phyloP scores from a whole-genome alignment of 495 filamentous ascomycete genomes.

The Chlorociboria aeruginascens region DNA sequence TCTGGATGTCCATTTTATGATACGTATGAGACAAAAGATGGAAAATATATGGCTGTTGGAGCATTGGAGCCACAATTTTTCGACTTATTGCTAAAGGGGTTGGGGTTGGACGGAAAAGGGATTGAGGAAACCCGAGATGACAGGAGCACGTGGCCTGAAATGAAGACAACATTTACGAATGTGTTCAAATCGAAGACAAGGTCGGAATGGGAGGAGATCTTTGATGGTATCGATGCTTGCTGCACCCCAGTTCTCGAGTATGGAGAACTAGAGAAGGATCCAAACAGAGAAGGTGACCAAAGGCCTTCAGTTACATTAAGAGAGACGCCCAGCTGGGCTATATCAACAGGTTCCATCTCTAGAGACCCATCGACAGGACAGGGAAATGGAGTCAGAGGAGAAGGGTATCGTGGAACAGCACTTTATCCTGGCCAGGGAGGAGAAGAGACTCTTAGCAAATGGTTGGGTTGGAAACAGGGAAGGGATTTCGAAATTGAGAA shows the following conservation, averaged over 20 bases:
- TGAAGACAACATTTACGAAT: constrained; percentile 46
- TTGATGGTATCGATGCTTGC: constrained; percentile 85
- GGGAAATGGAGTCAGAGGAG: constrained; percentile 35
- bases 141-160: constrained; percentile 47
- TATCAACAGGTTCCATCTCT: constrained; percentile 13
- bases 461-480: constrained; percentile 69
- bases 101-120: constrained; percentile 40
- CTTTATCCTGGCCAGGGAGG: constrained; percentile 60
- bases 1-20: constrained; percentile 80
- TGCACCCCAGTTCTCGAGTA: constrained; percentile 76
- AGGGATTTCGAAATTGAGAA: constrained; percentile 53
- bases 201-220: constrained; percentile 71
- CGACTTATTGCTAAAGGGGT: constrained; percentile 45
- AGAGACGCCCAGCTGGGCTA: constrained; percentile 44
- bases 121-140: constrained; percentile 46
- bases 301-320: constrained; percentile 59
- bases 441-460: constrained; percentile 52
- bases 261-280: constrained; percentile 51
- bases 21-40: constrained; percentile 75
- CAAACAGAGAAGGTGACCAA: constrained; percentile 52
- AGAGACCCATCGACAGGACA: constrained; percentile 29
- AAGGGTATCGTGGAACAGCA: constrained; percentile 49
- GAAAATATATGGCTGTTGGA: constrained; percentile 78
- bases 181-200: constrained; percentile 65
- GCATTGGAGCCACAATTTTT: constrained; percentile 86